phyloP scores from a whole-genome alignment of 305 asterid species.

The Fraxinus latifolia region DNA sequence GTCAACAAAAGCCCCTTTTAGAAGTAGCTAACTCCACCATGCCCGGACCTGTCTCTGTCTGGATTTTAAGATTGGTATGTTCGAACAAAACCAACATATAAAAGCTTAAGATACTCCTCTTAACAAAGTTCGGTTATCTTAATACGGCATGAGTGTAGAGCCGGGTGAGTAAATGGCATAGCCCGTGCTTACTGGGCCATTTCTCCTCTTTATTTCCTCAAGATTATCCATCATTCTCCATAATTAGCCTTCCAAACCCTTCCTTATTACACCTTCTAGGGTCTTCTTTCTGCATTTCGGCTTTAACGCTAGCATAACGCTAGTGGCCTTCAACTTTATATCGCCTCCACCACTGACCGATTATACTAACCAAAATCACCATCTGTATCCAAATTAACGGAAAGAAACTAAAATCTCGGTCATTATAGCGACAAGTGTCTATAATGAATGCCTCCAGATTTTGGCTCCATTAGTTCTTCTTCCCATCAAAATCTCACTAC shows the following conservation, averaged over 20 bases:
- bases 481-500: neutral
- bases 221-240: neutral
- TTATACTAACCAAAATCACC: neutral
- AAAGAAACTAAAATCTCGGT: neutral
- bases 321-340: neutral
- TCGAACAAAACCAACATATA: too few species aligned
- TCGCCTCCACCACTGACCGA: neutral
- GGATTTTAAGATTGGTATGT: neutral
- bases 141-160: neutral
- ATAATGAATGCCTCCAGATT: neutral
- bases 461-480: neutral
- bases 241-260: neutral
- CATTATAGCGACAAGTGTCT: neutral
- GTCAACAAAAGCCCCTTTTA: neutral
- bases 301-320: neutral
- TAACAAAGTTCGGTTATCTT: neutral
- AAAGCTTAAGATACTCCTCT: neutral
- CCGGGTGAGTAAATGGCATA: neutral
- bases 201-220: neutral
- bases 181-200: neutral
- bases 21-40: neutral
- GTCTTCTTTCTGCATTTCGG: neutral
- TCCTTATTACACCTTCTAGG: neutral
- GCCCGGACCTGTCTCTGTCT: neutral
- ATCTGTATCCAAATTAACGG: neutral